Conservation (phyloP, 2,329 filamentous ascomycete genomes). For the Colletotrichum coccodes region DNA sequence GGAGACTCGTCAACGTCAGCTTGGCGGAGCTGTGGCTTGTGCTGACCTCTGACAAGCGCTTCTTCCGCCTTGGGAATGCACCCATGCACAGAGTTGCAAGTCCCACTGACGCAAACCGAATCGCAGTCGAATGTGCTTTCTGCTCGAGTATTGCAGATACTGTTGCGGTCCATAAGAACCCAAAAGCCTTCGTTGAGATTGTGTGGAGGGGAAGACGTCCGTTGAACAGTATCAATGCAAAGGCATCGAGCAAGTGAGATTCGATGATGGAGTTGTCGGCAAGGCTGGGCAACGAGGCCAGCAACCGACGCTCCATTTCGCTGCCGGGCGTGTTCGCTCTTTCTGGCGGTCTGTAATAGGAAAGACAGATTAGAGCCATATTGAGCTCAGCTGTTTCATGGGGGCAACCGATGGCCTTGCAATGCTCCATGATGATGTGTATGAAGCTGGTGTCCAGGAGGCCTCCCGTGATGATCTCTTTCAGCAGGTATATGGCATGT, state of each 20-base stretch:
- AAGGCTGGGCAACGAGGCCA: constrained; percentile 46
- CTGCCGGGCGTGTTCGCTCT: not conserved
- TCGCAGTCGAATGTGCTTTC: constrained; percentile 1
- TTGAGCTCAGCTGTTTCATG: constrained; percentile 55
- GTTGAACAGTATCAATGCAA: constrained; percentile 4
- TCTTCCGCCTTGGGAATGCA: not conserved
- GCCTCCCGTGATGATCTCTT: constrained; percentile 52
- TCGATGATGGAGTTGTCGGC: not conserved
- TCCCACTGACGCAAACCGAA: constrained; percentile 14
- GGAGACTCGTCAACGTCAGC: constrained; percentile 39
- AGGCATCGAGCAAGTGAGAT: not conserved
- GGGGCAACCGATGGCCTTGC: constrained; percentile 44
- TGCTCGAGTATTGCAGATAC: constrained; percentile 11
- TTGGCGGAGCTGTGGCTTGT: constrained; percentile 1
- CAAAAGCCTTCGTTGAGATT: constrained; percentile 6
- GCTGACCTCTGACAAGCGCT: not conserved
- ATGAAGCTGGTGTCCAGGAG: constrained; percentile 53
- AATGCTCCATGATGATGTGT: constrained; percentile 53
- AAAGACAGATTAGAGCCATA: constrained; percentile 43
- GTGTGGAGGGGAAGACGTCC: not conserved
- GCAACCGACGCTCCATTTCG: not conserved
- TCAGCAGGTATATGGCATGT: constrained; percentile 56
- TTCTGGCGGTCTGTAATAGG: constrained; percentile 45
- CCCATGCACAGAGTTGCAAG: constrained; percentile 1
- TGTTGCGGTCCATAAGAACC: constrained; percentile 19